These are phyloP conservation scores for Boletus sensibilis DNA, from an alignment of 768 basidiomycete genomes.

Conservation along the genomic window DNA sequence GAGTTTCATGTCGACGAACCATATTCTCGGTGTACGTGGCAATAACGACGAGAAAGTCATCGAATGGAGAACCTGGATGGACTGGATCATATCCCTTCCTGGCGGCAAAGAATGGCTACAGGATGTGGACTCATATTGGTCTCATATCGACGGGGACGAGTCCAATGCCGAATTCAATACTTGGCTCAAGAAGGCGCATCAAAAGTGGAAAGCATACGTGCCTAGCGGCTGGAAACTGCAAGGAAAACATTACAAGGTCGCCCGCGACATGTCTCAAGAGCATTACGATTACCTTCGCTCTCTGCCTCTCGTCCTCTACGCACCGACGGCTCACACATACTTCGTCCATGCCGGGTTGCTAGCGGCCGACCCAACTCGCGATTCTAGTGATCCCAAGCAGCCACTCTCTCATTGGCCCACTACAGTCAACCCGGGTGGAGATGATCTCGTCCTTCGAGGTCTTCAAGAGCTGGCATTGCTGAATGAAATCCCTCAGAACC, in stretches of 20 bases:
- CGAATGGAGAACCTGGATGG: constrained; percentile 86
- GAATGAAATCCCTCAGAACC: constrained; percentile 69
- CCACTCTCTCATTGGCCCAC: constrained; percentile 67
- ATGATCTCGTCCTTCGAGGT: constrained; percentile 39
- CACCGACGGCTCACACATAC: constrained; percentile 72
- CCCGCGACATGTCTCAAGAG: constrained; percentile 56
- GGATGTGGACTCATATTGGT: constrained; percentile 47
- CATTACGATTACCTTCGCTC: constrained; percentile 72
- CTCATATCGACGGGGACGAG: constrained; percentile 31
- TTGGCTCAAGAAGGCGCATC: constrained; percentile 40
- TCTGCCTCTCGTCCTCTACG: constrained; percentile 73
- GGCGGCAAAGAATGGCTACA: constrained; percentile 54
- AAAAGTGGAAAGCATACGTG: constrained; percentile 48
- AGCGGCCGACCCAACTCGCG: constrained; percentile 60
- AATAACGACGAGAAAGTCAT: constrained; percentile 93
- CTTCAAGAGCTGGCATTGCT: constrained; percentile 72
- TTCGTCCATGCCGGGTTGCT: constrained; percentile 86
- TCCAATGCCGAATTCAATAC: constrained; percentile 23
- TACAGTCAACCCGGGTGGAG: constrained; percentile 26
- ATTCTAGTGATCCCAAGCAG: constrained; percentile 52
- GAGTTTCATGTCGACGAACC: constrained; percentile 58
- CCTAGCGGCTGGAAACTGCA: constrained; percentile 75
- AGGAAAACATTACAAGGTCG: constrained; percentile 74
- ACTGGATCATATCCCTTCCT: constrained; percentile 61
- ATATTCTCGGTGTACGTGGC: constrained; percentile 80